Evolutionary conservation across 2,329 filamentous ascomycete species (phyloP).

Genomic region (Sporothrix sp.): DNA sequence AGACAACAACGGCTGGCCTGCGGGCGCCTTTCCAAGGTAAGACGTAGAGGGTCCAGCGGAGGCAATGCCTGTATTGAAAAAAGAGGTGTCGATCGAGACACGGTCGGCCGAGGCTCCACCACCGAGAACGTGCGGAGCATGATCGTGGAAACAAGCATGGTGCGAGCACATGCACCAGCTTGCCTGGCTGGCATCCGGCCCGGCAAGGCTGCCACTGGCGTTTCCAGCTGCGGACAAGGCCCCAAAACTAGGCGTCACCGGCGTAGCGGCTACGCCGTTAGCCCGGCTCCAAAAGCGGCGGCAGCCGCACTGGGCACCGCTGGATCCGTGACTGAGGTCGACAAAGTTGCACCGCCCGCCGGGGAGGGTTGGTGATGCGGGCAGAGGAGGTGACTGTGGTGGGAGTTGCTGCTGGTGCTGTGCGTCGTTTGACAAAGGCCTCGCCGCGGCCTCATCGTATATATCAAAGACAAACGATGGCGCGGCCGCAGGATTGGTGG

Average conservation of each 20-base stretch:
- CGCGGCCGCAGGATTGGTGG: background rate
- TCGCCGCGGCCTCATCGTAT: constrained; percentile 9
- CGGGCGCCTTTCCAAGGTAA: background rate
- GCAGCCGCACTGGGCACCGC: constrained; percentile 47
- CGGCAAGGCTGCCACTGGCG: background rate
- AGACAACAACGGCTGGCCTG: constrained; percentile 18
- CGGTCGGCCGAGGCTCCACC: constrained; percentile 20
- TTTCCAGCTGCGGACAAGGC: constrained; percentile 15
- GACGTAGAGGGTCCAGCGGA: background rate
- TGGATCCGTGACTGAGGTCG: constrained; percentile 42
- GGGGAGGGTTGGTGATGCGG: constrained; percentile 30
- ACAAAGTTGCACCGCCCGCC: constrained; percentile 49
- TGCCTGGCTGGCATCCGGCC: constrained; percentile 22
- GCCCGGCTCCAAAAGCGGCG: constrained; percentile 49
- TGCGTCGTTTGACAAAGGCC: background rate
- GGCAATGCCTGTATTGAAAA: background rate
- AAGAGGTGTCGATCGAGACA: constrained; percentile 11
- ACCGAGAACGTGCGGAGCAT: constrained; percentile 28
- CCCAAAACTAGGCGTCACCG: constrained; percentile 6
- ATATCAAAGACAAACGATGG: constrained; percentile 38
- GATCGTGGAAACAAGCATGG: constrained; percentile 52
- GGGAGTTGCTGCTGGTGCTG: background rate
- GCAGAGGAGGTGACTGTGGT: background rate
- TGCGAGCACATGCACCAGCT: constrained; percentile 54
- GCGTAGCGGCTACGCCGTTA: constrained; percentile 19